These are phyloP conservation scores for Fusarium compactum DNA, from an alignment of 2,329 filamentous ascomycete genomes.

Conservation along the genomic window DNA sequence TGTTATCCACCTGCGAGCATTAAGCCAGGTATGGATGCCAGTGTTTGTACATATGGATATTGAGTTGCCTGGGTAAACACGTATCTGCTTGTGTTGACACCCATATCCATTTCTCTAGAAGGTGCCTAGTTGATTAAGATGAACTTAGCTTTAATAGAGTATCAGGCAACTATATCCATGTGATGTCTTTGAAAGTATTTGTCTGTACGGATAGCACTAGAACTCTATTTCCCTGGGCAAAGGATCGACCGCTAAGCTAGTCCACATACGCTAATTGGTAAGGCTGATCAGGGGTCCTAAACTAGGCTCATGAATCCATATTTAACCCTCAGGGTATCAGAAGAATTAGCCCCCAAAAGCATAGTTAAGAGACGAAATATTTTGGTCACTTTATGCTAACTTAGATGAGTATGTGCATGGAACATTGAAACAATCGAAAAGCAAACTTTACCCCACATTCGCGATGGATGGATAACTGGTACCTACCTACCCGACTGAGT, in stretches of 20 bases:
- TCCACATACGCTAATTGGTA: slow-evolving; percentile 21
- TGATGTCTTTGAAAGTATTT: slow-evolving; percentile 11
- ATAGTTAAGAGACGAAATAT: too few species aligned
- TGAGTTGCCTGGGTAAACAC: too few species aligned
- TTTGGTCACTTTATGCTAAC: too few species aligned
- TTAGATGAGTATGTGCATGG: background rate
- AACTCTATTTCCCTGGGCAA: background rate
- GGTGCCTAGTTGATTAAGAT: too few species aligned
- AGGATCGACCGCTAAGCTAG: background rate
- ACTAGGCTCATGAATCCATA: background rate
- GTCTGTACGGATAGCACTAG: background rate
- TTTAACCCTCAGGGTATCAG: too few species aligned
- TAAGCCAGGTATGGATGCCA: background rate
- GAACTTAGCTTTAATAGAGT: too few species aligned
- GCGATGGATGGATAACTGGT: background rate
- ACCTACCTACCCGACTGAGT: background rate
- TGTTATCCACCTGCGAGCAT: background rate
- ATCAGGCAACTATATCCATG: too few species aligned
- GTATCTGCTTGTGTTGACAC: too few species aligned
- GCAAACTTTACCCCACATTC: background rate
- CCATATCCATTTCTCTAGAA: too few species aligned
- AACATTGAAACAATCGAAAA: background rate
- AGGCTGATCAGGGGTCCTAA: slow-evolving; percentile 17
- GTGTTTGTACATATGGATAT: background rate
- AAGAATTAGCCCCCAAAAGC: too few species aligned